Base-by-base conservation (phyloP, 1,284 basidiomycete genomes). In the Sphaerobolus stellatus region DNA sequence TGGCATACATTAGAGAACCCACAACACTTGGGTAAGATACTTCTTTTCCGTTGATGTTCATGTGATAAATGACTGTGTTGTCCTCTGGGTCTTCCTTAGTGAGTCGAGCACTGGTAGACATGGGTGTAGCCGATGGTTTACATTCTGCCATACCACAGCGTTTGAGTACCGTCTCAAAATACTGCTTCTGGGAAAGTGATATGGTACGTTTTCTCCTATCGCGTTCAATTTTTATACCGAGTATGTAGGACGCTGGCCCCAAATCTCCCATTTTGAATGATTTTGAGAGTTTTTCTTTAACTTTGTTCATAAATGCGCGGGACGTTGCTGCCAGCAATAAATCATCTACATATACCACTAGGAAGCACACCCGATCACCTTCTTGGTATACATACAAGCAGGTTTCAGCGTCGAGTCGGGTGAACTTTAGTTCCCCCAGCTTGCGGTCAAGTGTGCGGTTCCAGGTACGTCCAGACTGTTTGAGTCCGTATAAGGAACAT, bases 401-500 rank as follows among this genome's bases (percentile, higher is more conserved):
- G 20, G 60, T 63, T 47, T 67, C 65, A 1, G 57, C 56, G 0
- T 34, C 11, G 5, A 57, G 57, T 16, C 61, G 57, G 4, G 40
- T 44, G 40, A 67, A 65, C 5, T 66, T 64, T 7, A 66, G 56
- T 0, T 49, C 44, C 0, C 50, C 20, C 59, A 77, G 71, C 0
- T 61, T 63, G 0, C 56, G 54, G 24, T 71, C 54, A 47, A 77
- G 60, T 4, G 66, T 71, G 4, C 64, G 48, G 62, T 76, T 74
- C 75, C 75, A 77, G 7, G 66, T 61, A 0, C 62, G 62, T 1
- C 66, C 58, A 3, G 58, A 64, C 54, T 77, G 74, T 58, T 74
- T 74, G 60, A 77, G 69, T 1, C 75, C 74, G 56, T 77, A 78
- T 1, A 77, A 60, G 0, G 67, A 62, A 16, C 67, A 64, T 27